Percentiles rank a stretch among this genome's conserved stretches.
Conservation (phyloP, 176 grass and related monocot genomes). For the Hsuehochloa calcarea region DNA sequence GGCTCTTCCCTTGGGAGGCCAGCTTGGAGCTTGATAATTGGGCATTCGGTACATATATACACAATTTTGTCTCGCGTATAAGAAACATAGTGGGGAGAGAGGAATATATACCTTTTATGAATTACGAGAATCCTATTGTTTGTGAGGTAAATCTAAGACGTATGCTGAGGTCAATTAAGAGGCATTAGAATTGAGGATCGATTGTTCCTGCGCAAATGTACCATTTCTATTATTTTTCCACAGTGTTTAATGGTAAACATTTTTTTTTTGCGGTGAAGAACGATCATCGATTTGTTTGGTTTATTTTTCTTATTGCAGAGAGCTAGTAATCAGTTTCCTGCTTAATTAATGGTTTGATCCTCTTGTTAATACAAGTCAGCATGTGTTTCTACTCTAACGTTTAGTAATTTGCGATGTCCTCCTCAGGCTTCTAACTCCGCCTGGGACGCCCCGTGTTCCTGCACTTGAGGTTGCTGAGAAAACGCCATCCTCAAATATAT, state of each 20-base stretch:
- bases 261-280: background rate
- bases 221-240: background rate
- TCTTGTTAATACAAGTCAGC: background rate
- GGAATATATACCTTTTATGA: background rate
- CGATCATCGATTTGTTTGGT: background rate
- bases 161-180: background rate
- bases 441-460: constrained; percentile 75
- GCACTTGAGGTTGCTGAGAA: constrained; percentile 59
- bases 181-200: background rate
- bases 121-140: constrained; percentile 1
- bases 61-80: background rate
- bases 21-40: background rate
- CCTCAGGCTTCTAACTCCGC: constrained; percentile 90
- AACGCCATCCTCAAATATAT: constrained; percentile 44
- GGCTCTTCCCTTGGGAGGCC: background rate
- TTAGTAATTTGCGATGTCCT: background rate
- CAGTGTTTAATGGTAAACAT: background rate
- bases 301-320: background rate
- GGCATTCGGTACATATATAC: background rate
- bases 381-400: background rate
- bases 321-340: background rate
- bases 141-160: background rate
- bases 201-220: background rate
- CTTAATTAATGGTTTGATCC: background rate
- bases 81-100: background rate